A percentile compares a stretch with the other conserved stretches of the same genome.
These are phyloP conservation scores for Aspergillus sp. DNA, from an alignment of 2,329 filamentous ascomycete genomes.

Conservation along the genomic window DNA sequence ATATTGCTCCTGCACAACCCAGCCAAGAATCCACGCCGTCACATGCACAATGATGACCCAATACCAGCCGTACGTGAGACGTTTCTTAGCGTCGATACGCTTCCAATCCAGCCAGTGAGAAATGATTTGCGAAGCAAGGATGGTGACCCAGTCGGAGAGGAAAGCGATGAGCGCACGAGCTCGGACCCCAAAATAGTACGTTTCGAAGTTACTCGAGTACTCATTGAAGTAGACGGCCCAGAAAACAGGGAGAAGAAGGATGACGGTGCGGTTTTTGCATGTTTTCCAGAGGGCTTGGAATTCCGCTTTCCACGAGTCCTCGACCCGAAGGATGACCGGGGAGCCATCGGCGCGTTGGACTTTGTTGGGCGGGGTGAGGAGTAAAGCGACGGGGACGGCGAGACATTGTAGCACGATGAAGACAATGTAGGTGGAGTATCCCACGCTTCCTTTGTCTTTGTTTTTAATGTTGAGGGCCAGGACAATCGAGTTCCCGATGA, in stretches of 20 bases:
- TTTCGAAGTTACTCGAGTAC: slow-evolving; percentile 51
- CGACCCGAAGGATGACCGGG: slow-evolving; percentile 39
- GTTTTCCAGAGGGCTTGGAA: slow-evolving; percentile 39
- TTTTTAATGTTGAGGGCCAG: slow-evolving; percentile 45
- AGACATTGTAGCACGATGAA: slow-evolving; percentile 46
- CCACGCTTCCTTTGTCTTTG: not conserved
- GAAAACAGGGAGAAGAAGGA: slow-evolving; percentile 47
- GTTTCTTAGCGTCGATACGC: slow-evolving; percentile 40
- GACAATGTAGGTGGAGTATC: slow-evolving; percentile 43
- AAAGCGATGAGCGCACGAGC: slow-evolving; percentile 53
- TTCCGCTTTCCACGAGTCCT: slow-evolving; percentile 45
- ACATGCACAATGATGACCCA: slow-evolving; percentile 50
- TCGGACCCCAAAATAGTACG: slow-evolving; percentile 51
- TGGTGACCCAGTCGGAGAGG: slow-evolving; percentile 40
- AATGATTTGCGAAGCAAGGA: slow-evolving; percentile 50
- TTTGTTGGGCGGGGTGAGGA: slow-evolving; percentile 44
- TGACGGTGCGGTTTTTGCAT: slow-evolving; percentile 17
- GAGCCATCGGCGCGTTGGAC: slow-evolving; percentile 47
- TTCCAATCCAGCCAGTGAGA: slow-evolving; percentile 50
- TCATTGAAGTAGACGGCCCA: slow-evolving; percentile 51
- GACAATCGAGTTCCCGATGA: slow-evolving; percentile 51
- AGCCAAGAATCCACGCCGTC: slow-evolving; percentile 54
- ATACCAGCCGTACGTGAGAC: slow-evolving; percentile 49
- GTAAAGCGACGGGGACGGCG: slow-evolving; percentile 40
- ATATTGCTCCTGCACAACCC: slow-evolving; percentile 57